A percentile compares a stretch with the other conserved stretches of the same genome.
phyloP scores from a whole-genome alignment of 805 yeast genomes.

The Candida ficus region DNA sequence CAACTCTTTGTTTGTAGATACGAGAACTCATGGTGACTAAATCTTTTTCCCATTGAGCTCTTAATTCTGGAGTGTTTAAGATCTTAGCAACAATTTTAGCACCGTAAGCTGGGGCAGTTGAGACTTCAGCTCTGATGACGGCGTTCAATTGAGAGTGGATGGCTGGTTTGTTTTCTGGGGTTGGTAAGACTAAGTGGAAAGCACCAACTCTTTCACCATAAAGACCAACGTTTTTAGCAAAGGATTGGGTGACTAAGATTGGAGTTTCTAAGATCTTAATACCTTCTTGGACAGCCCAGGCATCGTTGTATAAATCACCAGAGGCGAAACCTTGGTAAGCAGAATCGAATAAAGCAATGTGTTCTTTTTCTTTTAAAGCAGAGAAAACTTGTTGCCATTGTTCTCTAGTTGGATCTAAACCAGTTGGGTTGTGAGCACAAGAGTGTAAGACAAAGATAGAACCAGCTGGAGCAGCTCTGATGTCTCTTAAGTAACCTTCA shows the following conservation, averaged over 20 bases:
- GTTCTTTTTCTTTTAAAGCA: constrained; percentile 54
- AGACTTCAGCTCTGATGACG: constrained; percentile 77
- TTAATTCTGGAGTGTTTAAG: constrained; percentile 60
- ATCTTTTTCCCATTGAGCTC: constrained; percentile 78
- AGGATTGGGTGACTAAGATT: constrained; percentile 82
- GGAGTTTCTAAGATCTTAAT: constrained; percentile 48
- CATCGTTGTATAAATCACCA: constrained; percentile 79
- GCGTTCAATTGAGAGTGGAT: constrained; percentile 70
- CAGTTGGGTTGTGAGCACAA: constrained; percentile 98
- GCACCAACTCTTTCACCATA: constrained; percentile 98
- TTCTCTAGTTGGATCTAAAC: constrained; percentile 81
- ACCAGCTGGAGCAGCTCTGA: constrained; percentile 64
- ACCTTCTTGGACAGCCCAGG: constrained; percentile 68
- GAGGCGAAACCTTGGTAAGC: constrained; percentile 98
- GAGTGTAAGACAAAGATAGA: constrained; percentile 85
- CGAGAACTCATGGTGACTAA: constrained; percentile 83
- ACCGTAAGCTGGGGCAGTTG: constrained; percentile 95
- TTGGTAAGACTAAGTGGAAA: constrained; percentile 64
- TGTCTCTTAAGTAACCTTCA: constrained; percentile 57
- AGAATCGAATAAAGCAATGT: constrained; percentile 83
- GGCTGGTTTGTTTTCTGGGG: constrained; percentile 43
- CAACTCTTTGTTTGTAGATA: constrained; percentile 72
- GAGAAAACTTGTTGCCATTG: constrained; percentile 75
- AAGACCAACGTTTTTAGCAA: constrained; percentile 95
- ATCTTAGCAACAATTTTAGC: constrained; percentile 83